Base-by-base conservation (phyloP, 345 rosid genomes). In the Gynandropsis gynandra region DNA sequence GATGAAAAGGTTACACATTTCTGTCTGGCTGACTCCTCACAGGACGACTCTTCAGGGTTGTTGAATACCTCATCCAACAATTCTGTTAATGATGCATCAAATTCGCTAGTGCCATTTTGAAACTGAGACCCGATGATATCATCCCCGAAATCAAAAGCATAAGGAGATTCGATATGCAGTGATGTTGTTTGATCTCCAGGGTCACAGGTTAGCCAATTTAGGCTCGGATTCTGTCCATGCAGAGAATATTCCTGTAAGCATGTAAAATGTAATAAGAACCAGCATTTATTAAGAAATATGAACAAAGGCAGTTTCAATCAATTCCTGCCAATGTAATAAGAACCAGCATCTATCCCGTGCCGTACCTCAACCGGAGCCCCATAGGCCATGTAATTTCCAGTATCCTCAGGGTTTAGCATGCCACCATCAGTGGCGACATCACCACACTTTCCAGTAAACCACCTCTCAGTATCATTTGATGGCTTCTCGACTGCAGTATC, bases 141-240 rank as follows among this genome's bases (percentile, higher is more conserved):
- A 61, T 68, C 67, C 61, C 87, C 81, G 60, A 87, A 81, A 69
- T 81, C 85, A 78, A 58, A 61, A 32, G 61, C 73, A 65, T 73
- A 81, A 49, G 73, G 87, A 9, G 85, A 71, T 62, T 62, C 77
- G 50, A 77, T 41, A 61, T 21, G 49, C 10, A 35, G 53, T 7
- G 61, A 24, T 21, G 64, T 59, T 69, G 58, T 69, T 72, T 54
- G 71, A 42, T 71, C 63, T 76, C 72, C 57, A 56, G 47, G 59
- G 64, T 49, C 75, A 36, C 39, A 32, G 17, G 51, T 38, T 11
- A 72, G 57, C 55, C 68, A 72, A 47, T 10, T 34, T 10, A 50
- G 43, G 52, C 54, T 31, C 1, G 58, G 56, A 48, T 31, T 57
- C 52, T 43, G 65, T 56, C 38, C 76, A 2, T 2, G 39, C 6